These are phyloP conservation scores for Penicillium canescens DNA, from an alignment of 495 filamentous ascomycete genomes.

Conservation along the genomic window DNA sequence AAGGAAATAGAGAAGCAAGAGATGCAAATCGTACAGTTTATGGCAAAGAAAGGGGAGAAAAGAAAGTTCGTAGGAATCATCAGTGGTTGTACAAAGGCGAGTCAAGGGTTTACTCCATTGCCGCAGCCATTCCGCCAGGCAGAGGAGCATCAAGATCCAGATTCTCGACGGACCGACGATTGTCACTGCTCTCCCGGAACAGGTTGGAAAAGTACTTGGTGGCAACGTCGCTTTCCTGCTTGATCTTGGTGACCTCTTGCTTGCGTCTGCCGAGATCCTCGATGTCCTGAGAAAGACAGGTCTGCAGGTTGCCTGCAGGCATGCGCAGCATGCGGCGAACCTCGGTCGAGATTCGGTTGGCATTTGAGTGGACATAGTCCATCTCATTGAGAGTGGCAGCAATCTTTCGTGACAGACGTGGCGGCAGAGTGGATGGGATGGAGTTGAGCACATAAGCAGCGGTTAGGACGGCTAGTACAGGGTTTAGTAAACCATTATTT, in stretches of 20 bases:
- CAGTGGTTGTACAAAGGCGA: conserved; percentile 20
- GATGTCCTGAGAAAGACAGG: conserved; percentile 75
- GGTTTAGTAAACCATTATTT: conserved; percentile 33
- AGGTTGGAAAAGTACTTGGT: conserved; percentile 87
- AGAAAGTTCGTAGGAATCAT: conserved; percentile 9
- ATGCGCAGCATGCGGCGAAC: conserved; percentile 83
- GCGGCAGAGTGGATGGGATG: conserved; percentile 85
- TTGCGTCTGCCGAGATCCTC: conserved; percentile 76
- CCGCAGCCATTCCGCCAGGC: conserved; percentile 39
- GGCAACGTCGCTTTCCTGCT: conserved; percentile 72
- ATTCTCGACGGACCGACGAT: conserved; percentile 69
- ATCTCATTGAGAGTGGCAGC: conserved; percentile 70
- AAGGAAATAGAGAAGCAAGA: background rate
- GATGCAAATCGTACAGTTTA: conserved; percentile 16
- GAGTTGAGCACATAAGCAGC: conserved; percentile 77
- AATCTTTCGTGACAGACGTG: conserved; percentile 83
- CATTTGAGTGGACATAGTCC: conserved; percentile 91
- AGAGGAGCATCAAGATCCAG: conserved; percentile 75
- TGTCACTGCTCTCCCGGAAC: conserved; percentile 70
- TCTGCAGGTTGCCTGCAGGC: conserved; percentile 79
- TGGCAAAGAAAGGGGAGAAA: background rate
- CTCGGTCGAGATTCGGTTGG: conserved; percentile 75
- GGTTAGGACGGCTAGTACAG: conserved; percentile 61
- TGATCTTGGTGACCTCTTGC: conserved; percentile 76
- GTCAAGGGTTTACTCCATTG: conserved; percentile 19